Evolutionary conservation across 176 grass and related monocot genomes (phyloP).

Genomic region (Echinochloa phyllopogon): DNA sequence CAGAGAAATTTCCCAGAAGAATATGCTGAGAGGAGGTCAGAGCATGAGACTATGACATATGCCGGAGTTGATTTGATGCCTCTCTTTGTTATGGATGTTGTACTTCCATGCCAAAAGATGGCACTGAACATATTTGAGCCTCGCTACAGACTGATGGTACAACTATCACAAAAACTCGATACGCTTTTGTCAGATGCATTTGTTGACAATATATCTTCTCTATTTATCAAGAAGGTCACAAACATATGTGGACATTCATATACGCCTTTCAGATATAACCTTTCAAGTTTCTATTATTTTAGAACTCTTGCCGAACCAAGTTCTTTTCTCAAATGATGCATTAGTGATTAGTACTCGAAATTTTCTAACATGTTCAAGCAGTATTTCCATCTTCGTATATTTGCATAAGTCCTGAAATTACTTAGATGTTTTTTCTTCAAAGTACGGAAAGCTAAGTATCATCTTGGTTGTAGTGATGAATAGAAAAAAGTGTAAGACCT

Average conservation of each 20-base stretch:
- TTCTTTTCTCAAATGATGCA: conserved; percentile 15
- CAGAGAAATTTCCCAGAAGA: conserved; percentile 93
- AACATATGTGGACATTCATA: conserved; percentile 30
- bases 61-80: conserved; percentile 91
- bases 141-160: conserved; percentile 99
- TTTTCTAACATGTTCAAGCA: not conserved
- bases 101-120: conserved; percentile 94
- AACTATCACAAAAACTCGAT: conserved; percentile 24
- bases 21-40: conserved; percentile 87
- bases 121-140: conserved; percentile 99
- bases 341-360: not conserved
- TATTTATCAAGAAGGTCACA: conserved; percentile 7
- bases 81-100: conserved; percentile 99
- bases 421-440: conserved; percentile 2
- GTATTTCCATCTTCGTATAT: not conserved
- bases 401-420: not conserved
- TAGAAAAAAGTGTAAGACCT: conserved; percentile 12
- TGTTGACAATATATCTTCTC: conserved; percentile 33
- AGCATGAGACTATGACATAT: conserved; percentile 84
- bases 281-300: conserved; percentile 7
- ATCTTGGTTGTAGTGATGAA: not conserved
- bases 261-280: conserved; percentile 35
- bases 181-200: conserved; percentile 37
- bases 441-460: conserved; percentile 9
- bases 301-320: conserved; percentile 25